phyloP scores from a whole-genome alignment of 805 yeast genomes.

The Yarrowia bubula region DNA sequence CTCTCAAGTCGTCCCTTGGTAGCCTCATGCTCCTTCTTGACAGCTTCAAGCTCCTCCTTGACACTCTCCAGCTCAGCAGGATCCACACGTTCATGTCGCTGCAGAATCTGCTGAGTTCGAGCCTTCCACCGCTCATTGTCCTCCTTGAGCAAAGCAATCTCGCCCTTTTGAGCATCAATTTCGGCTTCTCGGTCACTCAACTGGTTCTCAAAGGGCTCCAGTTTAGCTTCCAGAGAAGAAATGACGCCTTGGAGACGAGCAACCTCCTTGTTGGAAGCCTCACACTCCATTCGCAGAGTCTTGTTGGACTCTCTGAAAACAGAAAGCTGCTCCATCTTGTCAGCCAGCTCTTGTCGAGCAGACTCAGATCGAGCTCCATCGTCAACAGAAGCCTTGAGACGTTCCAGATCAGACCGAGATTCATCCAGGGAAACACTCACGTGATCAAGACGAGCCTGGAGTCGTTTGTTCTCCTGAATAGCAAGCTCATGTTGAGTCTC shows the following conservation, averaged over 20 bases:
- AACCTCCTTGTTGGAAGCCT: constrained; percentile 38
- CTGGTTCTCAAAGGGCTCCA: constrained; percentile 48
- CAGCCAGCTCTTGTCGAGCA: constrained; percentile 48
- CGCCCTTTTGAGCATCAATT: constrained; percentile 50
- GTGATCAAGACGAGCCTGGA: constrained; percentile 51
- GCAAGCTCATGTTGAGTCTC: constrained; percentile 56
- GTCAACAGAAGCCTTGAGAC: constrained; percentile 38
- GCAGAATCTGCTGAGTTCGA: constrained; percentile 49
- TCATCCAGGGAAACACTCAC: constrained; percentile 52
- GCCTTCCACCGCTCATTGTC: constrained; percentile 62
- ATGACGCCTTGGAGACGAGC: constrained; percentile 46
- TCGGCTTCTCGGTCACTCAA: constrained; percentile 44
- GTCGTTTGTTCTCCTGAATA: constrained; percentile 52
- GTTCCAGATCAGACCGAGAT: constrained; percentile 48
- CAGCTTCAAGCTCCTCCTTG: constrained; percentile 34
- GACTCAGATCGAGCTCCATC: constrained; percentile 32
- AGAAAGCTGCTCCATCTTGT: constrained; percentile 60
- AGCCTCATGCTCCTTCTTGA: constrained; percentile 29
- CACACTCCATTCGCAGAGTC: constrained; percentile 56
- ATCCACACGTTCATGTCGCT: constrained; percentile 48
- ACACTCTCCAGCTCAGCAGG: constrained; percentile 47
- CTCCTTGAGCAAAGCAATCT: constrained; percentile 47
- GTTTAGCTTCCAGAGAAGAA: constrained; percentile 36
- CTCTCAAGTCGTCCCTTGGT: constrained; percentile 23
- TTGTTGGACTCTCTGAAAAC: constrained; percentile 66